phyloP scores from a whole-genome alignment of 306 rosid species.

The Pyrus communis region DNA sequence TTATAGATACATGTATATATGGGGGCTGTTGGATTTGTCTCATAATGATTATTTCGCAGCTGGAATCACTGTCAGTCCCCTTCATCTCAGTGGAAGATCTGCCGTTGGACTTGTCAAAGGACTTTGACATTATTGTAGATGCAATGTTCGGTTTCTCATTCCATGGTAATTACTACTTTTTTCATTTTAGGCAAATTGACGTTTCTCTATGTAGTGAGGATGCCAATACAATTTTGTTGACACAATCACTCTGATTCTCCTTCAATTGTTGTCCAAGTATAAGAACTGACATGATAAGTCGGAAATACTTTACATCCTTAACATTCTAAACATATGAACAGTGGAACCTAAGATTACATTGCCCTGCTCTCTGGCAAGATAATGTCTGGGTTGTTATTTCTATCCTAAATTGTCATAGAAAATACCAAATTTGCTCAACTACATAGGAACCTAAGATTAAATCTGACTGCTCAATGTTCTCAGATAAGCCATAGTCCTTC shows the following conservation, averaged over 20 bases:
- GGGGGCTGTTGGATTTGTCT: neutral
- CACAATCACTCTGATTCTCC: neutral
- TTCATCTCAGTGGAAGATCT: slow-evolving; percentile 78
- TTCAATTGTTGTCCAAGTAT: neutral
- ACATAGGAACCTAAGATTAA: neutral
- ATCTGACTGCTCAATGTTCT: neutral
- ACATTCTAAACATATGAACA: neutral
- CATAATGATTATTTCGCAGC: slow-evolving; percentile 33
- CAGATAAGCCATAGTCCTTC: neutral
- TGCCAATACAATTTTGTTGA: neutral
- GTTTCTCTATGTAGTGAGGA: neutral
- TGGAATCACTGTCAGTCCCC: slow-evolving; percentile 77
- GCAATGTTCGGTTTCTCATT: slow-evolving; percentile 95
- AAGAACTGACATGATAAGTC: neutral
- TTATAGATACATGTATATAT: neutral
- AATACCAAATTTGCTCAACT: neutral
- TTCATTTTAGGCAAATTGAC: neutral
- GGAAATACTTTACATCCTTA: neutral
- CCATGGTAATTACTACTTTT: slow-evolving; percentile 52
- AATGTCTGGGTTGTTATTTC: neutral
- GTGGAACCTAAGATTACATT: neutral
- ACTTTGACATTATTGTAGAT: slow-evolving; percentile 68
- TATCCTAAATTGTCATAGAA: neutral
- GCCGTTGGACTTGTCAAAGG: slow-evolving; percentile 54
- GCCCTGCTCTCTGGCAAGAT: too few relatives aligned